Base-by-base conservation (phyloP, 2,329 filamentous ascomycete genomes). In the Neocatenulostroma microsporum region DNA sequence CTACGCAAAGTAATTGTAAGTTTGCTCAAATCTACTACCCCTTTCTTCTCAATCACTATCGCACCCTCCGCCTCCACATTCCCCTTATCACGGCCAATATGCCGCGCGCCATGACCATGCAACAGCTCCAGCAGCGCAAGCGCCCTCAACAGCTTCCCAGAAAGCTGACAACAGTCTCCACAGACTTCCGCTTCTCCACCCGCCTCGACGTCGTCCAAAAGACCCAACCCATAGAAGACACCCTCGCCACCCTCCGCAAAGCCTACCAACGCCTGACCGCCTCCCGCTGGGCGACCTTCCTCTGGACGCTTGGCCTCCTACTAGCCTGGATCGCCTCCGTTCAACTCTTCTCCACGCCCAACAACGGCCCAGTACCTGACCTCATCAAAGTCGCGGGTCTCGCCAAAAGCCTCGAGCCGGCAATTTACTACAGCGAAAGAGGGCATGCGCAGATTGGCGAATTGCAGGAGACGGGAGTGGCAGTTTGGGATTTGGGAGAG, bases 351-450 rank as follows among this genome's bases (percentile, higher is more conserved):
- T 72, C 82, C 40, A 84, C 86, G 9, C 80, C 78, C 20, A 61
- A 68, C 4, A 70, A 74, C 24, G 78, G 70, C 10, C 76, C 83
- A 1, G 80, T 83, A 2, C 85, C 85, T 0, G 88, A 95, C 57
- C 72, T 96, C 12, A 82, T 94, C 56, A 94, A 94, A 59, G 82
- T 95, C 17, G 88, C 88, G 3, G 80, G 82, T 34, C 76, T 96
- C 47, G 88, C 88, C 32, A 85, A 85, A 51, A 86, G 86, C 8
- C 94, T 95, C 55, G 89, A 95, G 60, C 89, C 89, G 5, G 73
- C 95, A 29, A 93, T 96, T 44, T 91, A 91, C 66, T 94, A 93
- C 57, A 94, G 87, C 0, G 87, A 95, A 55, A 83, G 88, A 56
- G 87, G 87, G 7, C 80, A 87, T 28, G 75, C 80, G 24, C 87